Base-by-base conservation (phyloP, 176 grass and related monocot genomes). In the Paspalum vaginatum region DNA sequence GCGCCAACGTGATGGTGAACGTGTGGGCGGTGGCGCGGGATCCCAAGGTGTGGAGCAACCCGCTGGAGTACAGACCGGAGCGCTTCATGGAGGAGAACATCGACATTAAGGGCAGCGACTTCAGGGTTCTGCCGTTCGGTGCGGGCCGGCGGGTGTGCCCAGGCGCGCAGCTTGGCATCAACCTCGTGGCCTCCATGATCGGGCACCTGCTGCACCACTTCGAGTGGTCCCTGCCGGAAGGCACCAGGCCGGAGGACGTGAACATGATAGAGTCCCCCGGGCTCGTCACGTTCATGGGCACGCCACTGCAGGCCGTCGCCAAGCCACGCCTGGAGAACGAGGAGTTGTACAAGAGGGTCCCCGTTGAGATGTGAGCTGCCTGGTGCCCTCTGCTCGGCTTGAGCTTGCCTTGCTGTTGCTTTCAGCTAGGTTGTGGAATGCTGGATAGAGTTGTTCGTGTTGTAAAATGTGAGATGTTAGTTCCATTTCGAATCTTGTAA, bases 201-300 rank as follows among this genome's bases (percentile, higher is more conserved):
- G 92, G 83, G 1, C 88, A 89, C 80, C 73, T 94, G 11, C 61
- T 94, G 22, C 92, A 94, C 77, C 92, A 91, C 63, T 94, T 94
- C 73, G 70, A 82, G 42, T 94, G 92, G 92, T 81, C 76, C 1
- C 92, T 89, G 40, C 86, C 86, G 0, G 88, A 84, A 0, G 86
- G 92, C 9, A 69, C 80, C 59, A 81, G 22, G 60, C 79, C 85
- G 4, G 85, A 91, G 79, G 85, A 94, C 32, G 71, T 94, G 8
- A 22, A 84, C 75, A 88, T 91, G 79, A 80, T 85, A 75, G 91
- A 94, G 79, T 85, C 81, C 38, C 39, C 79, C 1, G 91, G 91
- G n/a, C 61, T 94, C 2, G 88, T 91, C 65, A 88, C 88, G 7
- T 94, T 94, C 85, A 94, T 94, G 91, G 70, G 21, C 47, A 86